Evolutionary conservation across 2,329 filamentous ascomycete genomes (phyloP).

Genomic region (Aureobasidium sp.): DNA sequence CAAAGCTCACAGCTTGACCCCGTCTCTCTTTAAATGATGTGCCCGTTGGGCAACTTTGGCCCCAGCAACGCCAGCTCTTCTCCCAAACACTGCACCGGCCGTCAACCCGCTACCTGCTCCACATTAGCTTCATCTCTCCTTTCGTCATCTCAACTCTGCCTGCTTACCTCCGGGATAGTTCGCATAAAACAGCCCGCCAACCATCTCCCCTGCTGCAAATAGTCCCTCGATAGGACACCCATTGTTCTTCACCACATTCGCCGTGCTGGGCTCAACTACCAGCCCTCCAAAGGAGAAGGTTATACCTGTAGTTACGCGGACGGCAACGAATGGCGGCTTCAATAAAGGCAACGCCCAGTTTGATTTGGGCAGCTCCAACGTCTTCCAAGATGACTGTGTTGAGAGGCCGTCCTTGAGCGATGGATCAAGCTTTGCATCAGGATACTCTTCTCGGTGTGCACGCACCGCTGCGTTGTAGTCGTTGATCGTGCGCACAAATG

Average conservation of each 20-base stretch:
- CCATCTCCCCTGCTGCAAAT: slow-evolving; percentile 59
- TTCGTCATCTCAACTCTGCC: background rate
- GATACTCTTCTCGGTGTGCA: slow-evolving; percentile 40
- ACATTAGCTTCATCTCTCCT: background rate
- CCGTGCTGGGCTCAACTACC: slow-evolving; percentile 48
- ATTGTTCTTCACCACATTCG: slow-evolving; percentile 43
- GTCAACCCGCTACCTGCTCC: slow-evolving; percentile 49
- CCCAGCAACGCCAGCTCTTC: slow-evolving; percentile 35
- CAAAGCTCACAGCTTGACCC: slow-evolving; percentile 7
- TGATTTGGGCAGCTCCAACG: slow-evolving; percentile 49
- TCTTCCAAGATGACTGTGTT: slow-evolving; percentile 45
- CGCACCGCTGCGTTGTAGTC: slow-evolving; percentile 54
- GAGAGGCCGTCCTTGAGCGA: slow-evolving; percentile 55
- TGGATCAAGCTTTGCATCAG: slow-evolving; percentile 48
- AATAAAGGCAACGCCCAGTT: slow-evolving; percentile 60
- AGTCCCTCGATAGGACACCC: slow-evolving; percentile 47
- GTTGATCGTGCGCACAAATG: slow-evolving; percentile 47
- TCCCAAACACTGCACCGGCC: slow-evolving; percentile 50
- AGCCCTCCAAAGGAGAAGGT: slow-evolving; percentile 65
- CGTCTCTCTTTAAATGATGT: slow-evolving; percentile 8
- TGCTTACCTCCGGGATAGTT: slow-evolving; percentile 52
- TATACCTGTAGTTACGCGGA: slow-evolving; percentile 58
- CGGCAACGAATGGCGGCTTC: slow-evolving; percentile 53
- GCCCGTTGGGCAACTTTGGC: slow-evolving; percentile 24
- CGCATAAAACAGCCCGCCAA: slow-evolving; percentile 57